Base-by-base conservation (phyloP, 345 rosid genomes). In the Melaleuca quinquenervia region DNA sequence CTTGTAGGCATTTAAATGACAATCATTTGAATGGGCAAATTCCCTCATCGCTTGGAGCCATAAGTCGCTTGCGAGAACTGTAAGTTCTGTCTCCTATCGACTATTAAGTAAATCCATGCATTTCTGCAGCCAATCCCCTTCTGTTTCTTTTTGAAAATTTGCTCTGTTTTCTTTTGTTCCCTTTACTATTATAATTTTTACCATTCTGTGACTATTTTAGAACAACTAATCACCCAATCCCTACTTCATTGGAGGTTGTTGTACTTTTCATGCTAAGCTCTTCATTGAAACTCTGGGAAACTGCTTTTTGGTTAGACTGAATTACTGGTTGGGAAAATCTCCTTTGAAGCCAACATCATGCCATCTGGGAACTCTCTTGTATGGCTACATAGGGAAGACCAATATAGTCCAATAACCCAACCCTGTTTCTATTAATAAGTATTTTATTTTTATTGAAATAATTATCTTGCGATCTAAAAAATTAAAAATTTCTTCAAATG, bases 1-100 rank as follows among this genome's bases (percentile, higher is more conserved):
- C 58, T 45, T 82, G 82, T 78, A 97, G 99, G 93, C 98, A 94
- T 90, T 90, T 97, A 91, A 95, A 97, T 89, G 91, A 94, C 90
- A 97, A 96, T 82, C 91, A 86, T 44, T 90, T 94, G 86, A 87
- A 82, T 85, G 99, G 98, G 89, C 83, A 9, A 85, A 93, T 96
- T 87, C 96, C 97, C 62, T 9, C 93, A 21, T 92, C 94, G 49
- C 89, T 96, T 24, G 94, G 95, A 88, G 91, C 84, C 88, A 84
- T 96, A 76, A 86, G 49, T 48, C 82, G 87, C 86, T 90, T 96
- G 89, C 90, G 85, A 70, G 95, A 97, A 92, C 91, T 95, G 98
- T 94, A 91, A 95, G 99, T 90, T 86, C 50, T 62, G 21, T 50
- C 87, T 75, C 75, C 89, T 26, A 5, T 7, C 24, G 10, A 15